phyloP scores from a whole-genome alignment of 345 rosid species.

The Litchi chinensis region DNA sequence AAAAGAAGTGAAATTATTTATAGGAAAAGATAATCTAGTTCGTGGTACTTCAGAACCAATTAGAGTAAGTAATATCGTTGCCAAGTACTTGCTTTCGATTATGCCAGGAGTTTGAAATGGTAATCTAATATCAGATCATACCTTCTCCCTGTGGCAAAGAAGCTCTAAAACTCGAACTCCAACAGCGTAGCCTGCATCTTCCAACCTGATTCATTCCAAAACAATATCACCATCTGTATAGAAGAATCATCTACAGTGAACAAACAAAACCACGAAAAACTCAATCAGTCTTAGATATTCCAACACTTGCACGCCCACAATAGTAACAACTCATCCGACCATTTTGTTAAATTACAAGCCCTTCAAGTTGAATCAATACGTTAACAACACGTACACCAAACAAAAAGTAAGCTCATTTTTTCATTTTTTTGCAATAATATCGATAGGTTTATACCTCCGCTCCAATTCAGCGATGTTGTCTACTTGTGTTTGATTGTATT shows the following conservation, averaged over 20 bases:
- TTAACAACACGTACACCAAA: no score
- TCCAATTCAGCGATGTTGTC: constrained; percentile 94
- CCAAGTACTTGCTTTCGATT: no score
- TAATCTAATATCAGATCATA: constrained; percentile 18
- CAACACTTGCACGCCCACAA: background rate
- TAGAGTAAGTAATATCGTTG: no score
- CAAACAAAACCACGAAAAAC: background rate
- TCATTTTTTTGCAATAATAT: no score
- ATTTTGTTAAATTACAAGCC: no score
- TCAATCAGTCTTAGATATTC: background rate
- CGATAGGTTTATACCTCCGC: constrained; percentile 53
- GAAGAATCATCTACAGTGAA: background rate
- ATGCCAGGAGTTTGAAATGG: background rate
- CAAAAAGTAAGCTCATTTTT: no score
- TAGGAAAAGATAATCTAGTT: background rate
- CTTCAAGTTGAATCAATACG: no score
- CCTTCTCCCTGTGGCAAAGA: constrained; percentile 90
- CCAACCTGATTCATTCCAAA: constrained; percentile 54
- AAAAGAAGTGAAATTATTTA: background rate
- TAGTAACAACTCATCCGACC: background rate
- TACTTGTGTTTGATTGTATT: constrained; percentile 94
- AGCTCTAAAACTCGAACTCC: constrained; percentile 90
- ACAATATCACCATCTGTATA: background rate
- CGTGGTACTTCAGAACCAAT: background rate
- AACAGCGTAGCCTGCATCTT: constrained; percentile 94